Percentiles rank a stretch among this genome's conserved stretches.
phyloP scores from a whole-genome alignment of 1,139 yeast species.

The Hansenula anomala region DNA sequence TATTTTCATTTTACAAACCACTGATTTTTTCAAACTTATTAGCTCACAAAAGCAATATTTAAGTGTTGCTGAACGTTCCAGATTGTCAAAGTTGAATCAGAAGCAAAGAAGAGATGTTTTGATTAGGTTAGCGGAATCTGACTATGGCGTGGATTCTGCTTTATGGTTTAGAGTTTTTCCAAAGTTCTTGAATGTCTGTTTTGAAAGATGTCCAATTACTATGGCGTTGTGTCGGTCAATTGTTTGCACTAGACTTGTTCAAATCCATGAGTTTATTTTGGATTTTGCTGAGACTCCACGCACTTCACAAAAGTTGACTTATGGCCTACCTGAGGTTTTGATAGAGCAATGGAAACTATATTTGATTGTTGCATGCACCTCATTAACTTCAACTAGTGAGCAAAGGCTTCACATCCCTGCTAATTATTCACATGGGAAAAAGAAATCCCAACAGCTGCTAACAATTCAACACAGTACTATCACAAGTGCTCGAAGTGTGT shows the following conservation, averaged over 20 bases:
- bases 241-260: slow-evolving; percentile 84
- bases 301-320: slow-evolving; percentile 19
- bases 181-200: slow-evolving; percentile 62
- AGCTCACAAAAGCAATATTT: slow-evolving; percentile 50
- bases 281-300: slow-evolving; percentile 51
- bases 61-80: slow-evolving; percentile 75
- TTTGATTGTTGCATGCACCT: slow-evolving; percentile 86
- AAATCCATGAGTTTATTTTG: slow-evolving; percentile 76
- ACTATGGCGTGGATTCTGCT: slow-evolving; percentile 92
- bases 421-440: slow-evolving; percentile 27
- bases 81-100: slow-evolving; percentile 60
- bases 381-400: slow-evolving; percentile 84
- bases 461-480: slow-evolving; percentile 87
- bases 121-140: slow-evolving; percentile 78
- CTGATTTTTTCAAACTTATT: slow-evolving; percentile 64
- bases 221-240: slow-evolving; percentile 92
- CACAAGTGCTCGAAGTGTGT: slow-evolving; percentile 87
- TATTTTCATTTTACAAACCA: slow-evolving; percentile 68
- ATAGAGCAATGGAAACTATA: slow-evolving; percentile 88
- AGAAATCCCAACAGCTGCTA: slow-evolving; percentile 70
- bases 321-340: slow-evolving; percentile 64
- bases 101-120: slow-evolving; percentile 58
- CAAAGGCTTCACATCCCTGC: slow-evolving; percentile 65
- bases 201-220: slow-evolving; percentile 84
- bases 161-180: slow-evolving; percentile 92